Evolutionary conservation across 441 rosid species (phyloP), one percentile per base, ranked within the genome.

Genomic region (Brassica hybrid): DNA sequence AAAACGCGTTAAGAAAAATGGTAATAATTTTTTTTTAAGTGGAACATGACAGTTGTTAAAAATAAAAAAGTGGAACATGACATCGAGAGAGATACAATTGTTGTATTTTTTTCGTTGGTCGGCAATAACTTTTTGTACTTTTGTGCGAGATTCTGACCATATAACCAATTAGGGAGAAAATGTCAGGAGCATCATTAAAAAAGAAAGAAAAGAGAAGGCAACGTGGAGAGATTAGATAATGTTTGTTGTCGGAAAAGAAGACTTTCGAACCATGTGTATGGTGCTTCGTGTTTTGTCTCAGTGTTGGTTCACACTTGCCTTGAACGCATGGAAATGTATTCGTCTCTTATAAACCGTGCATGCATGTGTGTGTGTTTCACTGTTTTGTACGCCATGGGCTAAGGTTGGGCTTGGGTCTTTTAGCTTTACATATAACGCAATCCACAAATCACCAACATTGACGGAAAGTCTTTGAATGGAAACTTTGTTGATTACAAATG

Each of bases 121-220:
- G 65, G 65, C 65, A 25, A 59, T 60, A 12, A 13, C 59, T 17
- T 60, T 60, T 60, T 60, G 36, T 60, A 13, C 17, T 60, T 60
- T 54, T 54, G 65, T 25, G 65, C 65, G 36, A 60, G 65, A 60
- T 60, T 60, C 65, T 60, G 65, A 60, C 65, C 65, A 30, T n/a
- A 7, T 19, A 61, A 61, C 41, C 65, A 61, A 19, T 41, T 30
- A 25, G 38, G 38, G 13, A n/a, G n/a, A n/a, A n/a, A n/a, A n/a
- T n/a, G n/a, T n/a, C 16, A 38, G n/a, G 38, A 25, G 36, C 65
- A 30, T 61, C 65, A 60, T n/a, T 25, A 12, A 60, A 19, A 57
- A 57, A 45, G 7, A 45, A 45, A 45, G 16, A 12, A 4, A 45
- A 45, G 65, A 61, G n/a, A 27, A 61, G 41, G 65, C 43, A 13